Percentiles rank a stretch among this genome's conserved stretches.
Evolutionary conservation across 148 eudicot species (phyloP).

Genomic region (Polygonum maritimum): DNA sequence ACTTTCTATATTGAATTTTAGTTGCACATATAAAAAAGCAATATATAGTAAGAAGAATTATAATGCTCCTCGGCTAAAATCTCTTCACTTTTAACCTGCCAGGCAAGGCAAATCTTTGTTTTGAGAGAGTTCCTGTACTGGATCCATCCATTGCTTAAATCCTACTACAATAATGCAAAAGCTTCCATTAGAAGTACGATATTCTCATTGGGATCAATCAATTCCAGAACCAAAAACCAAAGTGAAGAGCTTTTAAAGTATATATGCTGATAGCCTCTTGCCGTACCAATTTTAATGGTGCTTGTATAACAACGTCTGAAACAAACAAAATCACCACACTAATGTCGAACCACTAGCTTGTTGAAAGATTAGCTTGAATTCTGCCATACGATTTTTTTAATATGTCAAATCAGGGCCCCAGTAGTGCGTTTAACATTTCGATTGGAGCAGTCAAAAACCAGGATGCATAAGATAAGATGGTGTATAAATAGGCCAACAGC

Average conservation of each 20-base stretch:
- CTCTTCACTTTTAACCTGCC: neutral
- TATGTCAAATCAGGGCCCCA: too few species aligned
- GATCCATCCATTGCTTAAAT: slow-evolving; percentile 36
- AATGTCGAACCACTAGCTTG: too few species aligned
- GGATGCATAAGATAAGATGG: slow-evolving; percentile 8
- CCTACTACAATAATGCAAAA: slow-evolving; percentile 19
- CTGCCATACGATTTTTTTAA: too few species aligned
- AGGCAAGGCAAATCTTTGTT: neutral
- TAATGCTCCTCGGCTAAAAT: neutral
- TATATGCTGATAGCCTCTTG: slow-evolving; percentile 4
- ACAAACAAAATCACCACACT: too few species aligned
- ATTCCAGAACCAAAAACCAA: slow-evolving; percentile 24
- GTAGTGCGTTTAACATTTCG: too few species aligned
- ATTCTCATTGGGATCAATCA: slow-evolving; percentile 38
- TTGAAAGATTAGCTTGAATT: too few species aligned
- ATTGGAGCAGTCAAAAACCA: too few species aligned
- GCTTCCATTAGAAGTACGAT: slow-evolving; percentile 13
- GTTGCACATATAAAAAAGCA: neutral
- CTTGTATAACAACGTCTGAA: too few species aligned
- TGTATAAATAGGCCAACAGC: neutral
- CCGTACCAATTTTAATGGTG: too few species aligned
- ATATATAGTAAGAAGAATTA: neutral
- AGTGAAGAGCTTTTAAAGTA: neutral
- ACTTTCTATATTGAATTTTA: neutral
- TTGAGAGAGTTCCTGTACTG: slow-evolving; percentile 14